These are phyloP conservation scores for Coprinellus micaceus DNA, from an alignment of 768 basidiomycete species.

Conservation along the genomic window DNA sequence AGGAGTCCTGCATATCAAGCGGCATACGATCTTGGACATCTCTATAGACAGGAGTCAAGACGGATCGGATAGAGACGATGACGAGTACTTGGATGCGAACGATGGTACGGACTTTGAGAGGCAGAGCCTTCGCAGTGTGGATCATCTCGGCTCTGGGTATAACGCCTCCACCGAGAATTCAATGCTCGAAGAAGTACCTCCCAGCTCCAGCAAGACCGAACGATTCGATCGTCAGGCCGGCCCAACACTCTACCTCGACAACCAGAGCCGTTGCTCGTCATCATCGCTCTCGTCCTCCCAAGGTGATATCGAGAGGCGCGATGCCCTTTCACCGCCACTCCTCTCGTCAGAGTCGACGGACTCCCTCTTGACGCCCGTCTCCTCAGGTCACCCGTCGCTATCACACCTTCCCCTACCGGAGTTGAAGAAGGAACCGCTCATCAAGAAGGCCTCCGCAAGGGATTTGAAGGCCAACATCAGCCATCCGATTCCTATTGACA, in stretches of 20 bases:
- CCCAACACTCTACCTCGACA: slow-evolving; percentile 38
- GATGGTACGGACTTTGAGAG: slow-evolving; percentile 28
- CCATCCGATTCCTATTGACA: slow-evolving; percentile 28
- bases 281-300: slow-evolving; percentile 25
- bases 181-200: slow-evolving; percentile 13
- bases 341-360: slow-evolving; percentile 53
- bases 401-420: slow-evolving; percentile 30
- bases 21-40: slow-evolving; percentile 13
- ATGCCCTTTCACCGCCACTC: slow-evolving; percentile 36
- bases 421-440: slow-evolving; percentile 14
- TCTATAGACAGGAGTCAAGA: not conserved
- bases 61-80: slow-evolving; percentile 11
- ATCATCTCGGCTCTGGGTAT: slow-evolving; percentile 32
- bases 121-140: slow-evolving; percentile 12
- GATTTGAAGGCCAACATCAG: slow-evolving; percentile 27
- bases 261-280: slow-evolving; percentile 27
- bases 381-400: slow-evolving; percentile 47
- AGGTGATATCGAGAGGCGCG: slow-evolving; percentile 9
- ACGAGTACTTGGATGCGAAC: slow-evolving; percentile 25
- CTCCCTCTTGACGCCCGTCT: slow-evolving; percentile 46
- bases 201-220: slow-evolving; percentile 15
- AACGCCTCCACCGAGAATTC: slow-evolving; percentile 34
- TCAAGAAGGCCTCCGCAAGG: slow-evolving; percentile 13
- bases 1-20: slow-evolving; percentile 13
- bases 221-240: slow-evolving; percentile 21